These are phyloP conservation scores for Verbena officinalis DNA, from an alignment of 257 asterid species.

Conservation along the genomic window DNA sequence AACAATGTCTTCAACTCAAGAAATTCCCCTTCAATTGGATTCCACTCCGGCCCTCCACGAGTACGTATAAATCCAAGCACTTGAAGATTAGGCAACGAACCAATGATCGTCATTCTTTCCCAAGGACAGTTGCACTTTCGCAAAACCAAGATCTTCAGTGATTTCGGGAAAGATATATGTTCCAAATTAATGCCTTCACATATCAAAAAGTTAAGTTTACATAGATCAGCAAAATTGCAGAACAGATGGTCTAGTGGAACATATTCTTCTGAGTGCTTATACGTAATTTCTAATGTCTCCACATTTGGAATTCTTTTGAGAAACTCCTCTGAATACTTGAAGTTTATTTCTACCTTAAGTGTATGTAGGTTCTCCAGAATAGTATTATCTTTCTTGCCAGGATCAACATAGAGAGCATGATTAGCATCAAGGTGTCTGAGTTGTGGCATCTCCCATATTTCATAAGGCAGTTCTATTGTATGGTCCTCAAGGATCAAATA, in stretches of 20 bases:
- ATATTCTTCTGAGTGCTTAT: neutral
- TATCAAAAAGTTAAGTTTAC: conserved; percentile 4
- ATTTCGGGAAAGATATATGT: conserved; percentile 13
- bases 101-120: conserved; percentile 23
- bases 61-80: conserved; percentile 4
- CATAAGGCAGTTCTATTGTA: too few species aligned
- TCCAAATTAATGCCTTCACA: neutral
- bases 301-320: conserved; percentile 26
- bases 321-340: conserved; percentile 19
- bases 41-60: conserved; percentile 20
- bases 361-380: conserved; percentile 30
- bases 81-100: too few species aligned
- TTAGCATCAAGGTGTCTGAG: neutral
- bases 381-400: neutral
- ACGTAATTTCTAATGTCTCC: conserved; percentile 12
- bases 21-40: conserved; percentile 30
- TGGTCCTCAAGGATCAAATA: neutral
- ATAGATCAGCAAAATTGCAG: conserved; percentile 17
- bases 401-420: neutral
- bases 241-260: neutral
- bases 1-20: conserved; percentile 17
- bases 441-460: too few species aligned
- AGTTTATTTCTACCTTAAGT: neutral
- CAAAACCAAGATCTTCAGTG: conserved; percentile 20
- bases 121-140: neutral